Conservation (phyloP, 1,284 basidiomycete genomes). For the Vanrija sp. region DNA sequence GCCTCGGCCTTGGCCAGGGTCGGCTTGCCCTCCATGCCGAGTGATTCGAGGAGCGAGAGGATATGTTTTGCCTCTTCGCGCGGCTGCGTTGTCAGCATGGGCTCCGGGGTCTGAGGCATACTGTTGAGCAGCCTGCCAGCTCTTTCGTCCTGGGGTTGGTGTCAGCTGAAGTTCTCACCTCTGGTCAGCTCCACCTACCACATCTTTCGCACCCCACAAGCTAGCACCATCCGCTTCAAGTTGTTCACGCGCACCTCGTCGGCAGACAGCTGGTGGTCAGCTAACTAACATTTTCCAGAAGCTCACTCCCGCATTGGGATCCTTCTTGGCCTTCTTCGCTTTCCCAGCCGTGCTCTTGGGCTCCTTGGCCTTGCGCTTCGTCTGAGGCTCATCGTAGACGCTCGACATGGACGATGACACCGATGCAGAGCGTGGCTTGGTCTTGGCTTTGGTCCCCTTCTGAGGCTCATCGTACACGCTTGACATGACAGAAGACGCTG, state of each 20-base stretch:
- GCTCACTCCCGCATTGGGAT: constrained; percentile 36
- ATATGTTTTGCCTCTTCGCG: constrained; percentile 65
- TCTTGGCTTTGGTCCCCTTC: background rate
- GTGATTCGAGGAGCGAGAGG: constrained; percentile 60
- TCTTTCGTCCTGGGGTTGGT: constrained; percentile 54
- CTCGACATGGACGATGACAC: constrained; percentile 13
- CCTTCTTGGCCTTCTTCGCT: constrained; percentile 21
- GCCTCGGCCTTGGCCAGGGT: constrained; percentile 72
- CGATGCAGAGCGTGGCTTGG: background rate
- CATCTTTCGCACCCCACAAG: constrained; percentile 74
- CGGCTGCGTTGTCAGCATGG: constrained; percentile 34
- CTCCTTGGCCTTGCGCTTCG: background rate
- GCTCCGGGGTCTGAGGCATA: constrained; percentile 8
- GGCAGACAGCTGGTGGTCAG: constrained; percentile 24
- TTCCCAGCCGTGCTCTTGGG: background rate
- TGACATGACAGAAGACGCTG: constrained; percentile 8
- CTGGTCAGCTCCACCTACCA: constrained; percentile 56
- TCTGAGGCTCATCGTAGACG: constrained; percentile 13
- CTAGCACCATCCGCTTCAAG: constrained; percentile 57
- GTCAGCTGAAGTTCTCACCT: background rate
- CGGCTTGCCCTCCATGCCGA: constrained; percentile 75
- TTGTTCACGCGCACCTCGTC: constrained; percentile 41
- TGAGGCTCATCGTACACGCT: constrained; percentile 17
- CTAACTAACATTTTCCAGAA: too few relatives aligned
- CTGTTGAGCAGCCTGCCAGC: constrained; percentile 59